A percentile compares a stretch with the other conserved stretches of the same genome.
Evolutionary conservation across 2,329 filamentous ascomycete genomes (phyloP).

Genomic region (Sporothrix dimorphospora): DNA sequence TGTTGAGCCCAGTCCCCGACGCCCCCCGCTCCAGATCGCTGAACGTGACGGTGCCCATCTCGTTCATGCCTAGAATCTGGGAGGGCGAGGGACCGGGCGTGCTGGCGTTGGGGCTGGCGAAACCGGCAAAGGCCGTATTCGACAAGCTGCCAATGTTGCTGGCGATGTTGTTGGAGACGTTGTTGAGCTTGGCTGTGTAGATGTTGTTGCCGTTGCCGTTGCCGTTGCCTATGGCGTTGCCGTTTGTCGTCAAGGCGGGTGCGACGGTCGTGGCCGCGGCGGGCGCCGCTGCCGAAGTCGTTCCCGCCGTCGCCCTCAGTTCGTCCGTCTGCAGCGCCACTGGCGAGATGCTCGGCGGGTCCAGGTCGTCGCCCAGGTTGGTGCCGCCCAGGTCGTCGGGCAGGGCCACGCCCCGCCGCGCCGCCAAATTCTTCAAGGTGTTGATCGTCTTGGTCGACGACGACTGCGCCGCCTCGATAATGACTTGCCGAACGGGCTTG

Average conservation of each 20-base stretch:
- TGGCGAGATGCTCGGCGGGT: conserved; percentile 14
- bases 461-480: conserved; percentile 22
- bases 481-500: conserved; percentile 17
- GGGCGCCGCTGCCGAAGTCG: not conserved
- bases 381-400: conserved; percentile 19
- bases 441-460: conserved; percentile 4
- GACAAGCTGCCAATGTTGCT: not conserved
- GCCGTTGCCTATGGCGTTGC: not conserved
- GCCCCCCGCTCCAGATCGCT: not conserved
- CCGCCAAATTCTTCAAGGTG: conserved; percentile 20
- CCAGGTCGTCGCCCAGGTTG: not conserved
- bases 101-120: conserved; percentile 1
- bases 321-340: conserved; percentile 16
- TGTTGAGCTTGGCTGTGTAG: not conserved
- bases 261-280: not conserved
- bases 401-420: conserved; percentile 10
- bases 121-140: not conserved
- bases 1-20: not conserved
- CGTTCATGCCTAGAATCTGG: conserved; percentile 18
- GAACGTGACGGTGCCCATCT: not conserved
- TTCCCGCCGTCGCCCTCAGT: not conserved
- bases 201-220: not conserved
- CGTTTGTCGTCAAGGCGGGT: not conserved
- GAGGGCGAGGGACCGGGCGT: conserved; percentile 12
- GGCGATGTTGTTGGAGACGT: no score